Base-by-base conservation (phyloP, 164 flowering plant genomes). In the Macadamia tetraphylla region DNA sequence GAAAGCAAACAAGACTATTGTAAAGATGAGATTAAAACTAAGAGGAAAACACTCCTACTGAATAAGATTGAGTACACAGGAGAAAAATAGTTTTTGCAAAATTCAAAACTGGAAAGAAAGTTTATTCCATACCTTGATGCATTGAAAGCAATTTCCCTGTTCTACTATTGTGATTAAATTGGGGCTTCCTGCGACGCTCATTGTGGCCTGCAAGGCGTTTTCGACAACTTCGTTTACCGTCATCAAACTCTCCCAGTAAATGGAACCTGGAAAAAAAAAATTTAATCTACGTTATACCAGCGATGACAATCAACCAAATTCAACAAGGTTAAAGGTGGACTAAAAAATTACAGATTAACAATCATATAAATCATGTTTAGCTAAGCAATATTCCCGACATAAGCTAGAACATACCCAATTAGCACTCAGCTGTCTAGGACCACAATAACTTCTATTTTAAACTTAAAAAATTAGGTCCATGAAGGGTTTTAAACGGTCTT, bases 201-300 rank as follows among this genome's bases (percentile, higher is more conserved):
- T 88, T 88, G 67, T 88, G 93, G 23, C 90, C 88, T 46, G 87
- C 89, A 64, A 88, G 87, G 67, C 93, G 89, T 77, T 80, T 82
- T 30, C 93, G 84, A 66, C 93, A 88, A 58, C 93, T 88, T 17
- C 90, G 86, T 74, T 88, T 88, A 31, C 81, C 93, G 65, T 86
- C 85, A 73, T 88, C 93, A 80, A 88, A 88, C 71, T 88, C 90
- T 58, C 63, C 76, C 74, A 88, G 74, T 75, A 83, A 67, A 73
- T 88, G 93, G 58, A 88, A 86, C 79, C 93, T 88, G 77, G 60
- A 66, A 11, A 57, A 58, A 43, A 11, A 61, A 42, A 64, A 66
- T 12, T 6, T 58, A 48, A 40, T 60, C 9, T 29, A 0, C 0
- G 29, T 55, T 35, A 62, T 30, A 12, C 29, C 23, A 3, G 18